Conservation (phyloP, 257 asterid species). For the Plantago elongata region DNA sequence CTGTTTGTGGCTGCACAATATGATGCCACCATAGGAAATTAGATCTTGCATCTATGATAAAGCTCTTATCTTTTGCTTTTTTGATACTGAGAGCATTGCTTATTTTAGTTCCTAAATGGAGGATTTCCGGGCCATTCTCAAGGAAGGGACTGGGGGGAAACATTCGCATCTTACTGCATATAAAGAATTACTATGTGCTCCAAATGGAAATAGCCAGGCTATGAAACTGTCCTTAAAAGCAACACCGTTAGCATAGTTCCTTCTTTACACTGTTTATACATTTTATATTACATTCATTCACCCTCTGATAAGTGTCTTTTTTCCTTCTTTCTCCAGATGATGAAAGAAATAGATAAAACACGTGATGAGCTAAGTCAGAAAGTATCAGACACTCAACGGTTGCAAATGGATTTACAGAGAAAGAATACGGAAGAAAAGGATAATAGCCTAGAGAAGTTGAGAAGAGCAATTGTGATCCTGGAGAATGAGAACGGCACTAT, state of each 20-base stretch:
- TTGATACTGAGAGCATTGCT: no score
- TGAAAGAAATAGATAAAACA: slow-evolving; percentile 46
- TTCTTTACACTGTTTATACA: slow-evolving; percentile 2
- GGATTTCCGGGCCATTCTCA: no score
- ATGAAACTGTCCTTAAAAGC: slow-evolving; percentile 1
- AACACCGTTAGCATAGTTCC: not conserved
- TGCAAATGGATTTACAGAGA: slow-evolving; percentile 59
- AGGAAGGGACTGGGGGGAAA: no score
- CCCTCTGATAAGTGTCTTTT: slow-evolving; percentile 9
- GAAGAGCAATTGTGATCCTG: slow-evolving; percentile 41
- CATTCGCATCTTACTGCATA: no score
- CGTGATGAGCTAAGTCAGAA: slow-evolving; percentile 61
- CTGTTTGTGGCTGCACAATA: no score
- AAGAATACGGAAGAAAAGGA: slow-evolving; percentile 39
- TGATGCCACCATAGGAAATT: no score
- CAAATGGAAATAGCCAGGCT: not conserved
- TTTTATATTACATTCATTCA: slow-evolving; percentile 2
- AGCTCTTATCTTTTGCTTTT: no score
- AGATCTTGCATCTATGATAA: no score
- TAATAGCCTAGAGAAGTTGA: slow-evolving; percentile 46
- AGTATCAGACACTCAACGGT: slow-evolving; percentile 48
- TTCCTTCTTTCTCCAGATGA: slow-evolving; percentile 39
- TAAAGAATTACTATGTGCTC: not conserved
- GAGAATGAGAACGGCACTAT: slow-evolving; percentile 63
- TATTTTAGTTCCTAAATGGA: no score